A percentile compares a stretch with the other conserved stretches of the same genome.
These are phyloP conservation scores for Phoenix roebelenii DNA, from an alignment of 176 grass and related monocot genomes.

Conservation along the genomic window DNA sequence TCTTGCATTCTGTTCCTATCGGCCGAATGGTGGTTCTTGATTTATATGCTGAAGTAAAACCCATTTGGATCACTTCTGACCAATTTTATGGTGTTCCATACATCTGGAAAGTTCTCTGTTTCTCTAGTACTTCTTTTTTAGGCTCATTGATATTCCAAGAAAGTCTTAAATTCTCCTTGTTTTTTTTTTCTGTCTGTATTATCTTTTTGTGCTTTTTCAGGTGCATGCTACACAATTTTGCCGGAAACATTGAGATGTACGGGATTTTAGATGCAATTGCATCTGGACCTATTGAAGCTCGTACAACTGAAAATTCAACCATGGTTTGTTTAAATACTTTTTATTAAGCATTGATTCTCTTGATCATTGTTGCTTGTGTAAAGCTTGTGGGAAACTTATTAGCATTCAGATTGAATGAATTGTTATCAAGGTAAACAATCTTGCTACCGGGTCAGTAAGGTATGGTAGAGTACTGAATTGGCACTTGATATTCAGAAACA, in stretches of 20 bases:
- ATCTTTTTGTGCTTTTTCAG: slow-evolving; percentile 21
- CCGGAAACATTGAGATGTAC: slow-evolving; percentile 89
- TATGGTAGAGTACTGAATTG: too few relatives aligned
- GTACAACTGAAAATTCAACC: slow-evolving; percentile 64
- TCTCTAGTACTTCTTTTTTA: not conserved
- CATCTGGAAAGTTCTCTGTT: slow-evolving; percentile 61
- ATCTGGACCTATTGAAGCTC: slow-evolving; percentile 72
- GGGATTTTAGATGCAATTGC: slow-evolving; percentile 66
- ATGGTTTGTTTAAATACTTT: slow-evolving; percentile 33
- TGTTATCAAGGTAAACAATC: too few relatives aligned
- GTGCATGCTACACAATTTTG: slow-evolving; percentile 97
- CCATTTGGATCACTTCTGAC: slow-evolving; percentile 68
- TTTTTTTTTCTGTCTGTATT: not conserved
- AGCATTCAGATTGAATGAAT: too few relatives aligned
- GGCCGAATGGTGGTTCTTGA: slow-evolving; percentile 87
- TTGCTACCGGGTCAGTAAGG: too few relatives aligned
- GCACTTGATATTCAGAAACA: too few relatives aligned
- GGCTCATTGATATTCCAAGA: too few relatives aligned
- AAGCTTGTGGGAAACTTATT: too few relatives aligned
- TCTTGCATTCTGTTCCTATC: slow-evolving; percentile 81
- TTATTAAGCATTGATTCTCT: too few relatives aligned
- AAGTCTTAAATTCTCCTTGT: too few relatives aligned
- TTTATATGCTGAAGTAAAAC: slow-evolving; percentile 91
- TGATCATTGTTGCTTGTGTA: too few relatives aligned
- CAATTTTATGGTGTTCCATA: slow-evolving; percentile 92